Percentiles rank a stretch among this genome's conserved stretches.
Conservation (phyloP, 306 rosid genomes). For the Rubus idaeus region DNA sequence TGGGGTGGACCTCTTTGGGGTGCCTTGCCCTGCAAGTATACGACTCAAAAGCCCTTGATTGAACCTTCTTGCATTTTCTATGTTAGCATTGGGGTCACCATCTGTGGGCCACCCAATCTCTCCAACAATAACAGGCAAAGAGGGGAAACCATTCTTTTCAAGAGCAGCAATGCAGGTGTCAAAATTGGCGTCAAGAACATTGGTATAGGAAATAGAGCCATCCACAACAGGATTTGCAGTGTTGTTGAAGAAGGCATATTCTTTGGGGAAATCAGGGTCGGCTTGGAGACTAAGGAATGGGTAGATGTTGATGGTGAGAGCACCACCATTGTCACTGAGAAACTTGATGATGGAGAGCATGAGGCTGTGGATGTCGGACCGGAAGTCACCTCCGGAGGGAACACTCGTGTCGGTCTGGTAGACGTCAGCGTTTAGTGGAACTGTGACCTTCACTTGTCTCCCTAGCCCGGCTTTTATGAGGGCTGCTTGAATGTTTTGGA, state of each 20-base stretch:
- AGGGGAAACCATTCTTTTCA: constrained; percentile 69
- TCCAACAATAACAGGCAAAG: constrained; percentile 76
- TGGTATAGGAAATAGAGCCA: constrained; percentile 76
- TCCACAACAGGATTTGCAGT: constrained; percentile 72
- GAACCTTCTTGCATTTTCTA: constrained; percentile 58
- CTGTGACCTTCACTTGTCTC: constrained; percentile 79
- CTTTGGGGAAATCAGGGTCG: constrained; percentile 88
- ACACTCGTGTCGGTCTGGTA: constrained; percentile 62
- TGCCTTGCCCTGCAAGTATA: constrained; percentile 52
- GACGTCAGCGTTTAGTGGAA: constrained; percentile 91
- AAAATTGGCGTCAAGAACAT: constrained; percentile 86
- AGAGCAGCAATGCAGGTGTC: constrained; percentile 87
- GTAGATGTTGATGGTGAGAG: constrained; percentile 85
- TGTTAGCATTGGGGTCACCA: constrained; percentile 65
- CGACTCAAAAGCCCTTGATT: constrained; percentile 72
- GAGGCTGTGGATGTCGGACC: constrained; percentile 61
- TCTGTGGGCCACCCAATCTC: constrained; percentile 99
- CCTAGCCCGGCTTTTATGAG: constrained; percentile 85
- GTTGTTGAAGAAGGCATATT: constrained; percentile 81
- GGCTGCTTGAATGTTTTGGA: constrained; percentile 91
- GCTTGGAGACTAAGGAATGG: constrained; percentile 95
- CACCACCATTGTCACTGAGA: constrained; percentile 53
- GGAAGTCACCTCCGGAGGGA: constrained; percentile 87
- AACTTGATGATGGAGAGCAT: constrained; percentile 70
- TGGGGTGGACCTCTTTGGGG: constrained; percentile 62